These are phyloP conservation scores for Mangifera indica DNA, from an alignment of 345 rosid species.

Conservation along the genomic window DNA sequence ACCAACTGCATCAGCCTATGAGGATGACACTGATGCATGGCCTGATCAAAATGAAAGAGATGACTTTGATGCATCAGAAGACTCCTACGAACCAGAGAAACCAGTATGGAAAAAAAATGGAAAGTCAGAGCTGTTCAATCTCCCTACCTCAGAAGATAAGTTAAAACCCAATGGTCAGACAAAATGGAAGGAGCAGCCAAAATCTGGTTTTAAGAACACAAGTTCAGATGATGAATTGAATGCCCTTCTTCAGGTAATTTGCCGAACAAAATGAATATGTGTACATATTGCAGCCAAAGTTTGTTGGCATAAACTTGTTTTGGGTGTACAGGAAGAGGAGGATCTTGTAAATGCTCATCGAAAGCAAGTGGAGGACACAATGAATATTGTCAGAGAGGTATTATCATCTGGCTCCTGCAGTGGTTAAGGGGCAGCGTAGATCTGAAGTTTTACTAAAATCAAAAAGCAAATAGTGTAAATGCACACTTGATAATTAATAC, in stretches of 20 bases:
- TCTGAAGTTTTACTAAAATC: too few species aligned
- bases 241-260: constrained; percentile 70
- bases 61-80: constrained; percentile 73
- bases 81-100: constrained; percentile 66
- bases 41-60: constrained; percentile 68
- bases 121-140: constrained; percentile 50
- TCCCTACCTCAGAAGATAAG: constrained; percentile 49
- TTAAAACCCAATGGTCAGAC: constrained; percentile 50
- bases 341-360: constrained; percentile 96
- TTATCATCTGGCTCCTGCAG: background rate
- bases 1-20: constrained; percentile 55
- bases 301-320: constrained; percentile 8
- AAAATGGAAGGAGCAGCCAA: constrained; percentile 53
- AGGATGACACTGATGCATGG: constrained; percentile 82
- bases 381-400: constrained; percentile 97
- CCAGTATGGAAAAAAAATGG: constrained; percentile 66
- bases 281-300: constrained; percentile 10
- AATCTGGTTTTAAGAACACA: constrained; percentile 52
- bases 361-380: constrained; percentile 90
- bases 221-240: constrained; percentile 71
- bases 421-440: background rate
- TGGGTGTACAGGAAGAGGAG: constrained; percentile 78
- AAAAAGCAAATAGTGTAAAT: background rate
- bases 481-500: background rate
- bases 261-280: background rate